Evolutionary conservation across 306 rosid genomes (phyloP), one percentile per base, ranked within the genome.

Genomic region (Comarum palustre): DNA sequence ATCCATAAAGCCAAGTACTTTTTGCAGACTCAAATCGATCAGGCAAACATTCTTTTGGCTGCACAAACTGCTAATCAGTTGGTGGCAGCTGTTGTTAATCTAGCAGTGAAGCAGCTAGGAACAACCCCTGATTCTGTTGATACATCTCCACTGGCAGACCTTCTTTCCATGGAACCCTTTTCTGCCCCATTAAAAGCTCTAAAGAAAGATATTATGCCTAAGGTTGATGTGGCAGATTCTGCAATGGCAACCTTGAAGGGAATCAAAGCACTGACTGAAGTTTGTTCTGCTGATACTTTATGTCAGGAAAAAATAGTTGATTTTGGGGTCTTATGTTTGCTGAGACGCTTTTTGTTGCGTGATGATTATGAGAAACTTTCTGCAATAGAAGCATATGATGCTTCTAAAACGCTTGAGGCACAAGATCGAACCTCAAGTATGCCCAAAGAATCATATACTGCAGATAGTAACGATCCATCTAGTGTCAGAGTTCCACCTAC

Each of bases 291-390:
- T 65, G 91, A 94, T 76, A 64, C 86, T 51, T 46, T 67, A 39
- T 82, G 83, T 80, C 89, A 77, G 80, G 86, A 83, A 63, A 89
- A 82, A 75, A 84, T 91, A 78, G 83, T 82, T 66, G 90, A 86
- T 83, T 85, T 79, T 73, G 96, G 98, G 78, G 81, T 91, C 69
- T 77, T 94, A 70, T 80, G 90, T 78, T 84, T 94, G 81, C 82
- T 94, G 85, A 89, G 97, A 82, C 92, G 91, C 55, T 86, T 89
- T 84, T 76, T 94, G 76, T 78, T 94, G 80, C 64, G 83, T 68
- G 98, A 91, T 79, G 97, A 94, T 88, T 94, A 88, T 83, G 98
- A 94, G 82, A 91, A 87, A 84, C 84, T 94, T 78, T 88, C 97
- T 78, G 96, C 98, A 45, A 79, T 80, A 50, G 92, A 89, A 86